phyloP scores from a whole-genome alignment of 2,329 filamentous ascomycete species.

The Cytospora piceicola region DNA sequence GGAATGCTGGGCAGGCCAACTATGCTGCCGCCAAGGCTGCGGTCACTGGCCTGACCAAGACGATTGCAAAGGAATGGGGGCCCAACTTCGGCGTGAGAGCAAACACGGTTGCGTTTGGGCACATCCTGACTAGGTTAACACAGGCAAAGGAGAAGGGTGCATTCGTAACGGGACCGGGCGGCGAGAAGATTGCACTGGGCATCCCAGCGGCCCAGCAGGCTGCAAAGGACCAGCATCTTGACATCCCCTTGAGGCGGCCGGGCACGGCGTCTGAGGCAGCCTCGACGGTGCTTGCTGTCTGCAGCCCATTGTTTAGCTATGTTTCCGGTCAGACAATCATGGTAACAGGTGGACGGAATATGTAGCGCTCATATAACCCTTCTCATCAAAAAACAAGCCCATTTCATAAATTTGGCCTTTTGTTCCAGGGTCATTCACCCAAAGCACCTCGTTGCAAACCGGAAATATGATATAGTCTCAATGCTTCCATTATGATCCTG shows the following conservation, averaged over 20 bases:
- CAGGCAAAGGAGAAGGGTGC: constrained; percentile 83
- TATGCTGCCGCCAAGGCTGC: constrained; percentile 86
- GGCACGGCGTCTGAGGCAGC: constrained; percentile 83
- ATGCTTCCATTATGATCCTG: constrained; percentile 18
- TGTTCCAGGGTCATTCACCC: no score
- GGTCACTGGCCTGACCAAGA: constrained; percentile 81
- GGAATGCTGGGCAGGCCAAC: constrained; percentile 90
- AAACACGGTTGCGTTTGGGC: constrained; percentile 84
- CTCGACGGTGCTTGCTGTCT: constrained; percentile 74
- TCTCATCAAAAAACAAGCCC: not conserved
- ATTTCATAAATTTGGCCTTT: not conserved
- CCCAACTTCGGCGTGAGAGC: constrained; percentile 79
- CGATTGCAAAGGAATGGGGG: constrained; percentile 91
- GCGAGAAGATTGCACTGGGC: constrained; percentile 73
- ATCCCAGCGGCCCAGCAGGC: constrained; percentile 67
- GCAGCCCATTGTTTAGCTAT: constrained; percentile 82
- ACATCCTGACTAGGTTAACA: constrained; percentile 79
- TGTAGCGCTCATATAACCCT: constrained; percentile 43
- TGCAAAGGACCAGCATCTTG: constrained; percentile 54
- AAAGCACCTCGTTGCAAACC: not conserved
- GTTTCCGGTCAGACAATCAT: constrained; percentile 86
- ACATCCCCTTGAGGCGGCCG: constrained; percentile 78
- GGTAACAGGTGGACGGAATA: constrained; percentile 76
- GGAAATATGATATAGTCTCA: not conserved
- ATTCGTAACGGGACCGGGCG: constrained; percentile 76